A percentile compares a stretch with the other conserved stretches of the same genome.
Conservation (phyloP, 2,329 filamentous ascomycete genomes). For the Aspergillus bombycis region DNA sequence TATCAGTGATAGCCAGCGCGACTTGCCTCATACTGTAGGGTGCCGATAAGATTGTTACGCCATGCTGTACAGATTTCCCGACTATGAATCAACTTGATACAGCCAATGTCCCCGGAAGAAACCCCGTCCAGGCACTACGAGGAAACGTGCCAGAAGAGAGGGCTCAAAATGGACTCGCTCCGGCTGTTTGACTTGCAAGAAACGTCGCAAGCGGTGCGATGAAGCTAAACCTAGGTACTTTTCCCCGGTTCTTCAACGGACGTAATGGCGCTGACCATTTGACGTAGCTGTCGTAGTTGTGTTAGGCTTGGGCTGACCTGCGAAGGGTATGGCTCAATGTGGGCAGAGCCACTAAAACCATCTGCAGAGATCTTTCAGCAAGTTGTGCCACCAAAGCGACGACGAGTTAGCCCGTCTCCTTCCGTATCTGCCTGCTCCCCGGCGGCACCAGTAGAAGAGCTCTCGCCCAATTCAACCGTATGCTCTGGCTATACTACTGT, state of each 20-base stretch:
- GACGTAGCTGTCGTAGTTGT: conserved; percentile 36
- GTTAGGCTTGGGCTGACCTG: conserved; percentile 37
- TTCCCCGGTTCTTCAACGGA: not conserved
- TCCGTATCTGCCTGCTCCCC: conserved; percentile 19
- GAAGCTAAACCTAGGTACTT: conserved; percentile 40
- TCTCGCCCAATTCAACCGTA: conserved; percentile 14
- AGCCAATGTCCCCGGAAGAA: not conserved
- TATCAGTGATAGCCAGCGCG: conserved; percentile 6
- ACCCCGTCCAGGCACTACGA: conserved; percentile 2
- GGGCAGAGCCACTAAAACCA: conserved; percentile 39
- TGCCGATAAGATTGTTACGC: not conserved
- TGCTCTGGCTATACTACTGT: conserved; percentile 9
- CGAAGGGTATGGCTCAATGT: conserved; percentile 43
- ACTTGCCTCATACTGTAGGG: not conserved
- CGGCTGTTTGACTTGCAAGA: conserved; percentile 45
- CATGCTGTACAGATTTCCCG: not conserved
- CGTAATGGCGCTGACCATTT: conserved; percentile 8
- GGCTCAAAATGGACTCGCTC: conserved; percentile 42
- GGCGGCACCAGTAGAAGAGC: conserved; percentile 13
- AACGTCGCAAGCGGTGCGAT: conserved; percentile 42
- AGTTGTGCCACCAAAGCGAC: conserved; percentile 23
- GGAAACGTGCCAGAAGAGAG: conserved; percentile 29
- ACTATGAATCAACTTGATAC: conserved; percentile 9
- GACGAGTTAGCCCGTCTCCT: conserved; percentile 24
- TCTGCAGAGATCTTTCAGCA: conserved; percentile 34